Percentiles rank a stretch among this genome's conserved stretches.
phyloP scores from a whole-genome alignment of 345 rosid genomes.

The Erodium maritimum region DNA sequence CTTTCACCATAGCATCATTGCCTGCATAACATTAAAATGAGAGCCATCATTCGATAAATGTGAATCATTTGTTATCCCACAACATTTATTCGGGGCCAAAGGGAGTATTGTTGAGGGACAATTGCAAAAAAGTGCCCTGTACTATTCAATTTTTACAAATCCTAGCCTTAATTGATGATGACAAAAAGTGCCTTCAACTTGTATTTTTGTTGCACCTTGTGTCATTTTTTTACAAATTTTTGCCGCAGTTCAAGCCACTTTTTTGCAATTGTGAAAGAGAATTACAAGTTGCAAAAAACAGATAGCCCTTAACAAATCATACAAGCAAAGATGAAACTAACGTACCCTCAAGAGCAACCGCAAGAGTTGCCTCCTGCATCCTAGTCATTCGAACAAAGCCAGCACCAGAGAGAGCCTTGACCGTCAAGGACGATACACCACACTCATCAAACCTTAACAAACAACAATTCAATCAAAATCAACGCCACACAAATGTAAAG shows the following conservation, averaged over 20 bases:
- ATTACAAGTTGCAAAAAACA: no score
- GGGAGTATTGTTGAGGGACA: no score
- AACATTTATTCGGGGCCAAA: no score
- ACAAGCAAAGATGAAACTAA: neutral
- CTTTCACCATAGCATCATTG: conserved; percentile 81
- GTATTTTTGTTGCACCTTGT: no score
- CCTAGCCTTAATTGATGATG: no score
- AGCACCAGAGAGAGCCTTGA: conserved; percentile 65
- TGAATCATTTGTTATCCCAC: neutral
- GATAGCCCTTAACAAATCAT: neutral
- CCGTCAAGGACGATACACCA: conserved; percentile 64
- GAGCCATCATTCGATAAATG: conserved; percentile 2
- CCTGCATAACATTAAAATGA: conserved; percentile 40
- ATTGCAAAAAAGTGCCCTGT: no score
- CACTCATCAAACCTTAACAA: conserved; percentile 68
- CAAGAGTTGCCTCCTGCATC: conserved; percentile 76
- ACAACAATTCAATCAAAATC: conserved; percentile 8
- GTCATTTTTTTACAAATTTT: no score
- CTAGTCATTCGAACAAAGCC: conserved; percentile 78
- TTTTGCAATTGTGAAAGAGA: no score
- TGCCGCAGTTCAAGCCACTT: no score
- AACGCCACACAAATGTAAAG: neutral
- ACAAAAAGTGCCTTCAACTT: no score
- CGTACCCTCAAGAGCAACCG: conserved; percentile 66
- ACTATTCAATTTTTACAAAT: no score